phyloP scores from a whole-genome alignment of 805 yeast genomes.

The Lachancea fermentati region DNA sequence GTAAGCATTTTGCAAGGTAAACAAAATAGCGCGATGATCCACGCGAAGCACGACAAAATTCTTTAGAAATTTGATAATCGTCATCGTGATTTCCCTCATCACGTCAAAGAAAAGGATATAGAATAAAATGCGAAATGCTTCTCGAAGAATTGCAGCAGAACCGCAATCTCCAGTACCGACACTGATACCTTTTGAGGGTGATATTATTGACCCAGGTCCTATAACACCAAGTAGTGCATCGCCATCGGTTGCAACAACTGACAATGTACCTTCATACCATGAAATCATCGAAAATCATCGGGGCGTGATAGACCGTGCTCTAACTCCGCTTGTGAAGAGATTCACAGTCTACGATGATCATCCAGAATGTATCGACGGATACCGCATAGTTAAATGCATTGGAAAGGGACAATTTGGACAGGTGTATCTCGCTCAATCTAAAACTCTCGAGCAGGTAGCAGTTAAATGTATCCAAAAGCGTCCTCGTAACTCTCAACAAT shows the following conservation, averaged over 20 bases:
- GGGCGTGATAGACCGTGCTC: constrained; percentile 5
- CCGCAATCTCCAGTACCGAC: constrained; percentile 6
- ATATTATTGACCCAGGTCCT: background rate
- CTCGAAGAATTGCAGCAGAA: constrained; percentile 1
- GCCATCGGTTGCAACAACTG: background rate
- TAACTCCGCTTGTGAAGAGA: constrained; percentile 12
- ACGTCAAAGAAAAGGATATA: background rate
- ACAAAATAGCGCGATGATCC: background rate
- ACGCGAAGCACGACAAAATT: background rate
- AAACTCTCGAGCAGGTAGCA: constrained; percentile 18
- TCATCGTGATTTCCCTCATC: background rate
- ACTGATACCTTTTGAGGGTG: constrained; percentile 3
- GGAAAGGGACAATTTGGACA: constrained; percentile 33
- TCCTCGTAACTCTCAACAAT: constrained; percentile 21
- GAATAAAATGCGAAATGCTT: background rate
- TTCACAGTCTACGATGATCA: constrained; percentile 2
- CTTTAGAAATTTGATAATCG: background rate
- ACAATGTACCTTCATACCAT: constrained; percentile 12
- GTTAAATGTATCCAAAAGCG: constrained; percentile 27
- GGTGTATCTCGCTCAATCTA: constrained; percentile 23
- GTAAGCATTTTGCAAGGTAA: background rate
- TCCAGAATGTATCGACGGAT: constrained; percentile 12
- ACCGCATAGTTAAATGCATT: constrained; percentile 15
- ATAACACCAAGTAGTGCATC: constrained; percentile 2
- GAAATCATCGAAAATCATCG: constrained; percentile 16